These are phyloP conservation scores for Rhizophagus clarus DNA, from an alignment of 192 early-diverging fungal species.

Conservation along the genomic window DNA sequence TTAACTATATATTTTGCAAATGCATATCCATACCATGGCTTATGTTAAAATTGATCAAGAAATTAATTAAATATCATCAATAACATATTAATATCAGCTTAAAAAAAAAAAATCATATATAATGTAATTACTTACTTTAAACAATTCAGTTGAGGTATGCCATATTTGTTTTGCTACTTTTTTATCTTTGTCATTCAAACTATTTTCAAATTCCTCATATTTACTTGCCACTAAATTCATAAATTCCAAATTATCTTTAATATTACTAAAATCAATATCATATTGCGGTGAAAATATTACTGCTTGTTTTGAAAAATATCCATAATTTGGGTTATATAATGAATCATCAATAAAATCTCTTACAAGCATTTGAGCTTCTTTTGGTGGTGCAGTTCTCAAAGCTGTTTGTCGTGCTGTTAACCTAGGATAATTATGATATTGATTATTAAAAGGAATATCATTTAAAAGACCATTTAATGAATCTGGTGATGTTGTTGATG, in stretches of 20 bases:
- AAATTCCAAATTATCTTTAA: slow-evolving; percentile 74
- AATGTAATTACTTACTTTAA: slow-evolving; percentile 58
- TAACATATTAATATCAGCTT: no score
- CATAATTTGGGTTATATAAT: slow-evolving; percentile 94
- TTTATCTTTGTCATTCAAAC: slow-evolving; percentile 61
- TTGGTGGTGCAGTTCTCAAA: slow-evolving; percentile 46
- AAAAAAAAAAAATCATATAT: not conserved
- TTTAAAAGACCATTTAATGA: not conserved
- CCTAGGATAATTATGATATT: slow-evolving; percentile 49
- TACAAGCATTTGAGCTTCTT: slow-evolving; percentile 67
- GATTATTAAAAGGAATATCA: slow-evolving; percentile 8
- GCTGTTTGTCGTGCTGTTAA: slow-evolving; percentile 52
- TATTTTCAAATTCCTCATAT: slow-evolving; percentile 80
- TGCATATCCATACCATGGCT: slow-evolving; percentile 92
- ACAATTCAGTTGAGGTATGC: slow-evolving; percentile 98
- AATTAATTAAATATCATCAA: slow-evolving; percentile 1
- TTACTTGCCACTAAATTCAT: slow-evolving; percentile 71
- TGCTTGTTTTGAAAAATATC: slow-evolving; percentile 97
- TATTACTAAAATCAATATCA: slow-evolving; percentile 63
- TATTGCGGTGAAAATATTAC: slow-evolving; percentile 71
- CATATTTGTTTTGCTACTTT: slow-evolving; percentile 85
- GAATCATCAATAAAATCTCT: slow-evolving; percentile 94
- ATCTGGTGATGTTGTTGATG: not conserved
- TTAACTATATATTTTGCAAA: slow-evolving; percentile 86
- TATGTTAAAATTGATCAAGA: not conserved